Conservation (phyloP, 176 grass and related monocot species). For the Luzula sylvatica region DNA sequence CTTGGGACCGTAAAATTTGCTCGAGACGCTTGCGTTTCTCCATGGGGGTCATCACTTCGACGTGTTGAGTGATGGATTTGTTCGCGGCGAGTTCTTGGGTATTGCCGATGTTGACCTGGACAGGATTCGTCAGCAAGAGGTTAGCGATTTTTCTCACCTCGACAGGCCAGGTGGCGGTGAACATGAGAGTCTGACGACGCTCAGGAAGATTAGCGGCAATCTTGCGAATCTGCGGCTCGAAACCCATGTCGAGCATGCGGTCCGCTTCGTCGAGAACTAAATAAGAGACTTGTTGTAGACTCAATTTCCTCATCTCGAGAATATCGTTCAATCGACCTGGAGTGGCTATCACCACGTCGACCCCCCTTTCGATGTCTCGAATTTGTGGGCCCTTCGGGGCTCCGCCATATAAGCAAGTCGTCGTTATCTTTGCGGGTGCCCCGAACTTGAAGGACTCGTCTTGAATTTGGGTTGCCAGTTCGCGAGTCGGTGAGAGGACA, state of each 20-base stretch:
- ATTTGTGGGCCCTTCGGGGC: slow-evolving; percentile 83
- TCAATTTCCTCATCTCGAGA: slow-evolving; percentile 67
- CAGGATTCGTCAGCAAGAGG: slow-evolving; percentile 53
- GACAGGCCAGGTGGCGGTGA: slow-evolving; percentile 86
- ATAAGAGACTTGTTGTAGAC: slow-evolving; percentile 57
- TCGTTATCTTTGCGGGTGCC: slow-evolving; percentile 73
- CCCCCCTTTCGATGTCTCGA: slow-evolving; percentile 59
- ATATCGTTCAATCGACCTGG: slow-evolving; percentile 91
- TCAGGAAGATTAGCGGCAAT: slow-evolving; percentile 61
- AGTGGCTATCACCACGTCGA: slow-evolving; percentile 73
- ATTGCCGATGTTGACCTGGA: slow-evolving; percentile 87
- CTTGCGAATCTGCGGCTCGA: slow-evolving; percentile 92
- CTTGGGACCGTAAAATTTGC: slow-evolving; percentile 67
- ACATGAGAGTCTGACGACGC: slow-evolving; percentile 85
- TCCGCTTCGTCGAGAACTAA: slow-evolving; percentile 89
- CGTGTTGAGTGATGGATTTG: slow-evolving; percentile 86
- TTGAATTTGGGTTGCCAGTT: slow-evolving; percentile 93
- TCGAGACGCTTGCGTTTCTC: slow-evolving; percentile 79
- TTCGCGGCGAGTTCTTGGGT: slow-evolving; percentile 75
- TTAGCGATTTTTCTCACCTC: slow-evolving; percentile 74
- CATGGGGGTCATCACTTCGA: slow-evolving; percentile 51
- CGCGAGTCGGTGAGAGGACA: slow-evolving; percentile 81
- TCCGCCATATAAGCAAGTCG: slow-evolving; percentile 76
- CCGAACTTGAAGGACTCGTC: slow-evolving; percentile 90
- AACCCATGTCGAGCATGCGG: slow-evolving; percentile 97